Conservation (phyloP, 345 rosid species). For the Passiflora organensis region DNA sequence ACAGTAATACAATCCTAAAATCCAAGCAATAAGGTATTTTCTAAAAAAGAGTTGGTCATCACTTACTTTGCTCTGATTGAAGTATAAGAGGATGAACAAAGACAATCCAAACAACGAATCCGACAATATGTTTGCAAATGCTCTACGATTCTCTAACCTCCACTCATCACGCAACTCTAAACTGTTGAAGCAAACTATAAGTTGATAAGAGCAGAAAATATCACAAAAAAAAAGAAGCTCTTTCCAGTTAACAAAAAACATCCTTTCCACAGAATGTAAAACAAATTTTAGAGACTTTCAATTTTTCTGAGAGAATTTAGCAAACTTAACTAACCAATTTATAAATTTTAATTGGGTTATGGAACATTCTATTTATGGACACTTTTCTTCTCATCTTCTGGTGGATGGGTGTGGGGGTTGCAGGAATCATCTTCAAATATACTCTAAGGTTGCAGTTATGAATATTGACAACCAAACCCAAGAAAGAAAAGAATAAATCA, state of each 20-base stretch:
- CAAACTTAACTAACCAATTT: background rate
- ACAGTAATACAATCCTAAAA: background rate
- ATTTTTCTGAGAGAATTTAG: too few species aligned
- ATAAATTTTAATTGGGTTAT: background rate
- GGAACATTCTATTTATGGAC: background rate
- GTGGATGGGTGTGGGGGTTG: background rate
- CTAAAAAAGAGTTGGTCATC: background rate
- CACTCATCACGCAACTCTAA: constrained; percentile 81
- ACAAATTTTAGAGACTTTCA: too few species aligned
- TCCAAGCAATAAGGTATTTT: background rate
- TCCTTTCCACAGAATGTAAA: too few species aligned
- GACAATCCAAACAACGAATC: constrained; percentile 90
- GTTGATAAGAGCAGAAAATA: constrained; percentile 8
- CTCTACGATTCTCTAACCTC: constrained; percentile 81
- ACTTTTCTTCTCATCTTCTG: background rate
- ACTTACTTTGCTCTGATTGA: constrained; percentile 85
- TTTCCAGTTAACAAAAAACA: background rate
- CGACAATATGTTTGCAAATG: constrained; percentile 95
- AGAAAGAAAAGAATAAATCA: too few species aligned
- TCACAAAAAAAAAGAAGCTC: background rate
- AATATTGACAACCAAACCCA: too few species aligned
- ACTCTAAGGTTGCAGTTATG: too few species aligned
- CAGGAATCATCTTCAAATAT: too few species aligned
- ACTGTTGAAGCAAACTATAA: constrained; percentile 39
- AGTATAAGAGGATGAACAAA: constrained; percentile 61